Evolutionary conservation across 495 filamentous ascomycete species (phyloP).

Genomic region (Penicillium goetzii): DNA sequence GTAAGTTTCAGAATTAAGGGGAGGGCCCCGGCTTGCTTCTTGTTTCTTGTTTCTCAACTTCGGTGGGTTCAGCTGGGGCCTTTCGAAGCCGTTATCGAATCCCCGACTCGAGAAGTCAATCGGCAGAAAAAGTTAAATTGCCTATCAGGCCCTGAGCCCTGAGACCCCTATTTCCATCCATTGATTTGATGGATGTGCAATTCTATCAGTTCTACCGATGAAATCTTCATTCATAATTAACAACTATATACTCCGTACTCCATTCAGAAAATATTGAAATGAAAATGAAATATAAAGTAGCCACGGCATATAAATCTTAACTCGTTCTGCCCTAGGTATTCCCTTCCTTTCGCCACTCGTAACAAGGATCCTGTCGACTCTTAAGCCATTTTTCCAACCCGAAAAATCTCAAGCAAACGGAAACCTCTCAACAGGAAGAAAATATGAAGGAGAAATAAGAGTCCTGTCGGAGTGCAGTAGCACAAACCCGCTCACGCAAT

Average conservation of each 20-base stretch:
- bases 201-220: not conserved
- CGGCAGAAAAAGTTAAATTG: not conserved
- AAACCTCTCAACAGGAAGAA: too few species aligned
- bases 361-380: too few species aligned
- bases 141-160: slow-evolving; percentile 3
- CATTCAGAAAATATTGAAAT: not conserved
- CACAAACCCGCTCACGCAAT: too few species aligned
- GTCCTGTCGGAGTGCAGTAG: too few species aligned
- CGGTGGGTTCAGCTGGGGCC: not conserved
- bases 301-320: too few species aligned
- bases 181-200: not conserved
- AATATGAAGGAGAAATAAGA: too few species aligned
- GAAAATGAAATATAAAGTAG: not conserved
- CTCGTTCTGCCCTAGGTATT: too few species aligned
- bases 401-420: too few species aligned
- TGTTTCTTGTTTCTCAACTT: slow-evolving; percentile 11
- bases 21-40: not conserved
- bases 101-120: not conserved
- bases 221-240: not conserved
- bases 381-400: too few species aligned
- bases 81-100: not conserved
- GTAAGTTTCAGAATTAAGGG: slow-evolving; percentile 20
- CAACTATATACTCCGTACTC: not conserved
- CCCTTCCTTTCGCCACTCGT: too few species aligned
- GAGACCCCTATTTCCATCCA: slow-evolving; percentile 2